Conservation (phyloP, 768 basidiomycete species). For the Xerocomellus intermedius region DNA sequence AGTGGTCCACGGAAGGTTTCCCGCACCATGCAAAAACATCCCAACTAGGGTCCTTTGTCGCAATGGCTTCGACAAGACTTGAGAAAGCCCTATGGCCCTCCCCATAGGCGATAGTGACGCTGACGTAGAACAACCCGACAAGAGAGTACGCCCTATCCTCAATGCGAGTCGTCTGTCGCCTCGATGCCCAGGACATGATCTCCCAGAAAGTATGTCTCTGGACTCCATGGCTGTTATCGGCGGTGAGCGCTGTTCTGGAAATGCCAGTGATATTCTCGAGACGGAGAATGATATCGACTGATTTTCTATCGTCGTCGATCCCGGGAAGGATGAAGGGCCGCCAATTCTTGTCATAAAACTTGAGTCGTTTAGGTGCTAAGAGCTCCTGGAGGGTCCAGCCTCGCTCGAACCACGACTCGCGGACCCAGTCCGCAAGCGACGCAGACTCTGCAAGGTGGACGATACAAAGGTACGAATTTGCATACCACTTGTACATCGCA, state of each 20-base stretch:
- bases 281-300: no score
- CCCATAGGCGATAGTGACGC: slow-evolving; percentile 22
- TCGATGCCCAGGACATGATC: slow-evolving; percentile 4
- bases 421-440: no score
- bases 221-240: background rate
- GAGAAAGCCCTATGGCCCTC: slow-evolving; percentile 21
- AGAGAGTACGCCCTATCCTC: slow-evolving; percentile 28
- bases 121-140: slow-evolving; percentile 17
- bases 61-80: slow-evolving; percentile 13
- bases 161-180: slow-evolving; percentile 15
- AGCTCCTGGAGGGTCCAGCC: no score
- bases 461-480: no score
- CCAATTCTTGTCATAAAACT: slow-evolving; percentile 19
- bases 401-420: no score
- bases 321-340: background rate
- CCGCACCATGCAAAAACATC: slow-evolving; percentile 19
- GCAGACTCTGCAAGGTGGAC: no score
- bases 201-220: background rate
- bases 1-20: slow-evolving; percentile 5
- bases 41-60: slow-evolving; percentile 2
- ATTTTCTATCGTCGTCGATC: no score
- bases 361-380: background rate
- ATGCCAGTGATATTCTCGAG: slow-evolving; percentile 3
- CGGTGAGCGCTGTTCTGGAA: background rate
- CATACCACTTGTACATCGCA: no score